phyloP scores from a whole-genome alignment of 75 land plant species.

The Sequoia sempervirens region DNA sequence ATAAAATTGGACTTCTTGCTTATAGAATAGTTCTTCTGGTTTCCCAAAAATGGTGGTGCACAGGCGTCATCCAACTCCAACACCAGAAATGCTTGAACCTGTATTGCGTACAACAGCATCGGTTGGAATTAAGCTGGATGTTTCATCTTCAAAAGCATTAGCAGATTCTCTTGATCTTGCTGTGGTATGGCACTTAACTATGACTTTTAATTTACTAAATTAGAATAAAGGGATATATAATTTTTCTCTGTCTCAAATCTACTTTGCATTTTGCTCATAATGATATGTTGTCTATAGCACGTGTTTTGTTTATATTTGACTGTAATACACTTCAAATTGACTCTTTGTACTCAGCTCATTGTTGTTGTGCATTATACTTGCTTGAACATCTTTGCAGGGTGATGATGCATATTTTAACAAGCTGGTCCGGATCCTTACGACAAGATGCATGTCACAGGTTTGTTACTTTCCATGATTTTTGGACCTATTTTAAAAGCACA shows the following conservation, averaged over 20 bases:
- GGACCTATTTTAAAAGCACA: neutral
- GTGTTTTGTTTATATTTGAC: neutral
- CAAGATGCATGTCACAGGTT: conserved; percentile 99
- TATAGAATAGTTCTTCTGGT: neutral
- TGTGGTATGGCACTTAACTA: conserved; percentile 48
- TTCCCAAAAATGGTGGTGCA: conserved; percentile 4
- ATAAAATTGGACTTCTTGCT: neutral
- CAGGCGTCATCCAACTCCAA: conserved; percentile 98
- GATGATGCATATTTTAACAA: conserved; percentile 98
- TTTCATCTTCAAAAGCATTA: conserved; percentile 86
- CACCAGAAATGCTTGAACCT: conserved; percentile 97
- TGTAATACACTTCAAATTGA: neutral
- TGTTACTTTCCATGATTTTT: neutral
- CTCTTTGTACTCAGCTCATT: neutral
- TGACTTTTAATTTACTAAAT: neutral
- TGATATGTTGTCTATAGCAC: neutral
- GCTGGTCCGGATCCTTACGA: conserved; percentile 87
- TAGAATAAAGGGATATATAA: neutral
- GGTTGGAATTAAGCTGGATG: conserved; percentile 81
- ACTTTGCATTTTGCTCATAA: neutral
- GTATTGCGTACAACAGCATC: conserved; percentile 81
- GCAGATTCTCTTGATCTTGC: conserved; percentile 97
- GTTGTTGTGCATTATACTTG: neutral
- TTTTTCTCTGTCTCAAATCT: neutral
- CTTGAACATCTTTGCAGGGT: conserved; percentile 39